Evolutionary conservation across 495 filamentous ascomycete genomes (phyloP).

Genomic region (Penicillium paxilli): DNA sequence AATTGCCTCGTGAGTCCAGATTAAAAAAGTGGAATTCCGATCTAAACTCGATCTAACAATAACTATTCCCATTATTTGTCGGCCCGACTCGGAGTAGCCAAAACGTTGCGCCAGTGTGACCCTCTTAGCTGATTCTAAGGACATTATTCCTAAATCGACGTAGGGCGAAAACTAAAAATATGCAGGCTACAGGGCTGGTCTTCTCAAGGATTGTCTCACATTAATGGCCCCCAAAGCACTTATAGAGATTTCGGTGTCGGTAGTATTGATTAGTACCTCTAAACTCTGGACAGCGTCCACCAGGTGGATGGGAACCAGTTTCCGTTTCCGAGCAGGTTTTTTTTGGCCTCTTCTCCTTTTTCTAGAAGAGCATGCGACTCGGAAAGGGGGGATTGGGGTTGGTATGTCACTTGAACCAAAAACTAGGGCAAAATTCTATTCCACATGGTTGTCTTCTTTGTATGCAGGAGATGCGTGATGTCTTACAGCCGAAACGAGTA

Average conservation of each 20-base stretch:
- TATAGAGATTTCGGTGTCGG: background rate
- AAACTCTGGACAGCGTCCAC: background rate
- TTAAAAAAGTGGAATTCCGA: background rate
- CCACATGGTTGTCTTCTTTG: background rate
- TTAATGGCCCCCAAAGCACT: background rate
- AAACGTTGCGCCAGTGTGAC: background rate
- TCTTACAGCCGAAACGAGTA: background rate
- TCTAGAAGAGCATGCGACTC: background rate
- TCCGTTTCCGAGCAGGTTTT: background rate
- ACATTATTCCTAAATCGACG: background rate
- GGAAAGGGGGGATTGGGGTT: background rate
- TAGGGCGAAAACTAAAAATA: background rate
- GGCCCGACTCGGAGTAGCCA: background rate
- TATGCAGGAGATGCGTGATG: background rate
- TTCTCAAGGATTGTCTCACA: background rate
- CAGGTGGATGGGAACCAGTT: background rate
- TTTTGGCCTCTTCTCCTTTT: too few species aligned
- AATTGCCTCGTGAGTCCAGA: too few species aligned
- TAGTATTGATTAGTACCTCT: background rate
- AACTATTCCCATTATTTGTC: too few species aligned
- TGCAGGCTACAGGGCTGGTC: background rate
- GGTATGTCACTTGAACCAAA: background rate
- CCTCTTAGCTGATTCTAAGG: background rate
- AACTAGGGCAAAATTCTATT: background rate
- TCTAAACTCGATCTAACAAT: background rate